phyloP scores from a whole-genome alignment of 371 early-diverging fungal genomes.

The Mortierella sp. region DNA sequence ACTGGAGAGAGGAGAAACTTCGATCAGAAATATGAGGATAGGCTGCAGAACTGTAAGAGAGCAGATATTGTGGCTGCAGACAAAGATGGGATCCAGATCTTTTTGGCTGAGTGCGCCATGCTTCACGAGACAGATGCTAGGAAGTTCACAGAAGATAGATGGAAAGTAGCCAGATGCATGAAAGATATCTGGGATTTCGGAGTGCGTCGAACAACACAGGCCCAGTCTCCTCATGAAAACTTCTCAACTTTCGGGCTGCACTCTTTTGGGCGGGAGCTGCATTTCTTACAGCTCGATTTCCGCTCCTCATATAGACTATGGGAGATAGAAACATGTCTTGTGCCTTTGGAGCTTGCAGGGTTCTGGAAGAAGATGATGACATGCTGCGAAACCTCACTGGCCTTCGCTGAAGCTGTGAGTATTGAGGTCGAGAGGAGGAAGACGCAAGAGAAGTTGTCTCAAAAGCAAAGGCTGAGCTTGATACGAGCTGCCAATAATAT shows the following conservation, averaged over 20 bases:
- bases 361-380: conserved; percentile 9
- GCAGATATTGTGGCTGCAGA: conserved; percentile 13
- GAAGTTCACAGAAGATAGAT: conserved; percentile 16
- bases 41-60: conserved; percentile 1
- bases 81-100: conserved; percentile 4
- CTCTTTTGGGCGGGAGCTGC: neutral
- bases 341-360: neutral
- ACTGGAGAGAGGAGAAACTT: conserved; percentile 17
- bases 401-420: neutral
- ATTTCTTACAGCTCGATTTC: neutral
- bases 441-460: neutral
- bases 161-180: conserved; percentile 24
- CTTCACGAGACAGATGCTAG: conserved; percentile 19
- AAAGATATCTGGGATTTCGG: conserved; percentile 35
- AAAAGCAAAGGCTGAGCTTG: conserved; percentile 2
- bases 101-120: conserved; percentile 6
- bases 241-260: neutral
- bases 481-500: too few relatives aligned
- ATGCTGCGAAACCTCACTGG: neutral
- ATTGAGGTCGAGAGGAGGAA: neutral
- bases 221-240: neutral
- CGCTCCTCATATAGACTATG: neutral
- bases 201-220: neutral
- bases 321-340: conserved; percentile 2
- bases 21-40: conserved; percentile 3